Evolutionary conservation across 345 rosid genomes (phyloP), one percentile per base, ranked within the genome.

Genomic region (Linum tenue): DNA sequence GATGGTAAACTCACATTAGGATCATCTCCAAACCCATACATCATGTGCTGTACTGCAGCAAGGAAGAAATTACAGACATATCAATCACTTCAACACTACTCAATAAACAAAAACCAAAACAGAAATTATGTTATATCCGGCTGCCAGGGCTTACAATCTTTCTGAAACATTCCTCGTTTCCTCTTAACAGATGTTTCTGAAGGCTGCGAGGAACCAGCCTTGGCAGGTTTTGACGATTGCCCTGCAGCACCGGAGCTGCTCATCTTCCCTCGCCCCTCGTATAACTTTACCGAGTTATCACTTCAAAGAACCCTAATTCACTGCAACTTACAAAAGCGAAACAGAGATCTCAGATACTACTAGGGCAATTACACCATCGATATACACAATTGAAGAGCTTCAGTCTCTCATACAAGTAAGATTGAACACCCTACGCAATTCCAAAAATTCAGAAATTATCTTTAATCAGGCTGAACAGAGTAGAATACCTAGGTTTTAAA

Each of bases 11-110:
- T 82, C 80, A 87, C 91, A 72, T 88, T 90, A 60, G 84, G 75
- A 68, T 92, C 97, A 68, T 92, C 97, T 11, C 99, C 95, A 39
- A 88, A 90, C 37, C 97, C 97, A 77, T 84, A 90, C 95, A 94
- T 88, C 97, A 88, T 94, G 72, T 88, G 99, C 79, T 84, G 96
- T 86, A 94, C 95, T 90, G 83, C 48, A 71, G 37, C 66, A 66
- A 51, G n/a, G 59, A 31, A 38, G 55, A n/a, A 37, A 66, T n/a
- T 1, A 64, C 3, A 0, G 65, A 12, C 65, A 44, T 38, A 62
- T 36, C n/a, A 57, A 36, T 17, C 67, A 22, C 31, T 22, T 22
- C 1, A 22, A 22, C 31, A 22, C 31, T 22, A 22, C 31, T 22
- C 31, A 55, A 56, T 40, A 51, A 37, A 65, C 3, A 38, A 7